Base-by-base conservation (phyloP, 306 rosid species). In the Ormosia semicastrata region DNA sequence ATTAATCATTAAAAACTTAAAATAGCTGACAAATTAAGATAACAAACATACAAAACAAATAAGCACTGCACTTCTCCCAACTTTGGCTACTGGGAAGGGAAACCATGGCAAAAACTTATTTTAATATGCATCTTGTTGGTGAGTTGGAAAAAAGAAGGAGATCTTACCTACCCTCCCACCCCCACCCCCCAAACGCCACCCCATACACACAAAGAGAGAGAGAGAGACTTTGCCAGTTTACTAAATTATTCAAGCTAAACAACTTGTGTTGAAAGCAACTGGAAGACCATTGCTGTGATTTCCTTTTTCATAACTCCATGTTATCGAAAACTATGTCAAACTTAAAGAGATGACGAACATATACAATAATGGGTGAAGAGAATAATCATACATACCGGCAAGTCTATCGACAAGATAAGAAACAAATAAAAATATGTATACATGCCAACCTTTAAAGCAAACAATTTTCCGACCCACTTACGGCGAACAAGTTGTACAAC, bases 401-500 rank as follows among this genome's bases (percentile, higher is more conserved):
- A 71, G 66, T 76, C 62, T 47, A 83, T 7, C 32, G 6, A 59
- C 8, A 73, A 81, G 24, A 24, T 24, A 24, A 24, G 73, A 43
- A 37, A 68, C 17, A 24, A 63, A 77, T 57, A 56, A n/a, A 60
- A 63, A 53, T 14, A 32, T 8, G 15, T 2, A 78, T 74, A 60
- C 50, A 60, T 13, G 78, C 78, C 81, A 84, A 93, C 98, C 98
- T 95, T 95, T 78, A 95, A 86, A 88, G 99, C 99, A 83, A 90
- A 95, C 67, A 92, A 82, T 78, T 76, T 89, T 33, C 99, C 97
- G 10, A 87, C 89, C 99, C 99, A 95, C 83, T 95, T 95, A 79
- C 92, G 99, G 64, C 90, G 97, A 86, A 93, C 99, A 62, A 95
- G 98, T 78, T 95, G 99, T 8, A 95, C 99, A 30, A 93, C 96